phyloP scores from a whole-genome alignment of 2,329 filamentous ascomycete genomes.

The Hypoxylon rubiginosum region DNA sequence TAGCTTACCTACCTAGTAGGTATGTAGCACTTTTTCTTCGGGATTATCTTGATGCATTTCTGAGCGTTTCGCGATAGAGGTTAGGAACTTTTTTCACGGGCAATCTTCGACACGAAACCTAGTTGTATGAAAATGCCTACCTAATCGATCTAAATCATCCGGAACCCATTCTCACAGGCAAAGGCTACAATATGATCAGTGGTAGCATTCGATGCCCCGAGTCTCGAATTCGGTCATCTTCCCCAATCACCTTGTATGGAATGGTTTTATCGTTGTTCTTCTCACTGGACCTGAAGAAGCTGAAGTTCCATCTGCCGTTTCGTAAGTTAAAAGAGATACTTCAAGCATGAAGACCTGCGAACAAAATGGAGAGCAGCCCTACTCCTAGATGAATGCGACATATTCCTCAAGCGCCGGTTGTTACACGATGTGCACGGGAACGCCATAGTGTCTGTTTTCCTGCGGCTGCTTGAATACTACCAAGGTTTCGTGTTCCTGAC shows the following conservation, averaged over 20 bases:
- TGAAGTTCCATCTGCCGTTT: not conserved
- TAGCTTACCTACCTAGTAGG: too few species aligned
- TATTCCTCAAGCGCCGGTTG: not conserved
- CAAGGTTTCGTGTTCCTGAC: conserved; percentile 9
- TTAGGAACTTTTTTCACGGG: too few species aligned
- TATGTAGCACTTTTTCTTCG: too few species aligned
- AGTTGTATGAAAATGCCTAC: too few species aligned
- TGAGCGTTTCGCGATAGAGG: not conserved
- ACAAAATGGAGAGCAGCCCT: not conserved
- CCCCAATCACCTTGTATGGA: not conserved
- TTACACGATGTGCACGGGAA: not conserved
- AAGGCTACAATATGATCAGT: conserved; percentile 2
- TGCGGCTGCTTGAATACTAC: conserved; percentile 9
- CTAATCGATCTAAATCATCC: conserved; percentile 8
- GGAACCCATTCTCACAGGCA: conserved; percentile 4
- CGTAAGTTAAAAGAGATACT: conserved; percentile 2
- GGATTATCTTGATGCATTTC: conserved; percentile 7
- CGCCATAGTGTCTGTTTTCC: not conserved
- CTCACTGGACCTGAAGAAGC: conserved; percentile 7
- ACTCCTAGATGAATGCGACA: conserved; percentile 1
- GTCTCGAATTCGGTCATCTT: conserved; percentile 5
- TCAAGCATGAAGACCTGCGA: too few species aligned
- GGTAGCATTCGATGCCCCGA: conserved; percentile 1
- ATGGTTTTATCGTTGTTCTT: conserved; percentile 1
- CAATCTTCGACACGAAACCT: too few species aligned